phyloP scores from a whole-genome alignment of 805 yeast genomes.

The Zygoascus bituminiphila region DNA sequence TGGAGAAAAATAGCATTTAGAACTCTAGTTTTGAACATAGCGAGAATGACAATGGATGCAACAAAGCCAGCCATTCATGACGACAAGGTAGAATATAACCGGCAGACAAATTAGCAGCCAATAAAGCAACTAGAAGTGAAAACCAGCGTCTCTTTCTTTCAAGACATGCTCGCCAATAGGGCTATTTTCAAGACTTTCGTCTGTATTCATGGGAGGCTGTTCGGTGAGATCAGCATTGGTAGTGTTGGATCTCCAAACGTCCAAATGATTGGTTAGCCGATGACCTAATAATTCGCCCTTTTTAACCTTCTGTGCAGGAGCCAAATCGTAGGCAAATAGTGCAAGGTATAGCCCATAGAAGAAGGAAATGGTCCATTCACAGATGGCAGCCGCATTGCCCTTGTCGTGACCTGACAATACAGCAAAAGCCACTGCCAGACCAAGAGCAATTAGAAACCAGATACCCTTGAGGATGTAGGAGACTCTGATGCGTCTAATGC shows the following conservation, averaged over 20 bases:
- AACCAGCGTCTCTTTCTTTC: conserved; percentile 5
- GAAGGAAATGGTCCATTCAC: conserved; percentile 85
- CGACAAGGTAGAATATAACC: no score
- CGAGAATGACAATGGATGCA: no score
- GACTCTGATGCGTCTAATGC: conserved; percentile 29
- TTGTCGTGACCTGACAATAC: conserved; percentile 30
- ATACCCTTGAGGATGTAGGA: conserved; percentile 43
- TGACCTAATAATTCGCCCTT: conserved; percentile 21
- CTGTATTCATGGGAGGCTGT: conserved; percentile 14
- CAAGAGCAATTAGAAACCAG: conserved; percentile 63
- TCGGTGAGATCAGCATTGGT: not conserved
- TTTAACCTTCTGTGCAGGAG: conserved; percentile 45
- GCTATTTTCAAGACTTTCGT: conserved; percentile 6
- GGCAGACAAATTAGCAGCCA: no score
- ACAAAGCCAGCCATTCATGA: no score
- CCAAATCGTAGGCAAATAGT: conserved; percentile 59
- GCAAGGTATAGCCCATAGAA: conserved; percentile 68
- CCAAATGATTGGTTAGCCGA: conserved; percentile 7
- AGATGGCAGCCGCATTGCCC: conserved; percentile 45
- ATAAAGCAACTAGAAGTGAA: not conserved
- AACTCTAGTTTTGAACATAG: no score
- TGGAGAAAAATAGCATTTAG: no score
- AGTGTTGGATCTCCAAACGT: conserved; percentile 10
- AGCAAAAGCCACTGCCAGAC: conserved; percentile 65
- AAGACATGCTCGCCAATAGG: conserved; percentile 12